Conservation (phyloP, 2,329 filamentous ascomycete species). For the Boeremia lycopersici region DNA sequence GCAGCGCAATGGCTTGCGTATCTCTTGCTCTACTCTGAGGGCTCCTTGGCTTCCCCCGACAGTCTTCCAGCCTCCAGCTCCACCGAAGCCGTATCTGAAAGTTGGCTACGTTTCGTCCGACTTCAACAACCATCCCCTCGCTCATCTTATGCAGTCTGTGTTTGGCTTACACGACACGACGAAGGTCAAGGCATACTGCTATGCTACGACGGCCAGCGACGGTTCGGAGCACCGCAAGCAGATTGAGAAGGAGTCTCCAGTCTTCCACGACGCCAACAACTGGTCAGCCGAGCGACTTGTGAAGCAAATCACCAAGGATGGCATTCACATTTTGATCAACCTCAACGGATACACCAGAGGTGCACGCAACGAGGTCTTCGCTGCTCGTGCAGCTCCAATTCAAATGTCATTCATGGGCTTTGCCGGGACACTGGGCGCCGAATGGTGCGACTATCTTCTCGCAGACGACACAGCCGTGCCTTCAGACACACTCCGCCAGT, state of each 20-base stretch:
- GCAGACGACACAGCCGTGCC: conserved; percentile 90
- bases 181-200: conserved; percentile 86
- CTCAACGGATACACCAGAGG: conserved; percentile 98
- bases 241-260: conserved; percentile 89
- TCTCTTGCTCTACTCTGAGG: conserved; percentile 86
- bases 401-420: conserved; percentile 99
- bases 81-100: conserved; percentile 82
- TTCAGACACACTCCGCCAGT: conserved; percentile 77
- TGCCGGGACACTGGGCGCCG: conserved; percentile 90
- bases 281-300: conserved; percentile 88
- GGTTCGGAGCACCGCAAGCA: conserved; percentile 86
- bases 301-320: conserved; percentile 82
- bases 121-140: conserved; percentile 97
- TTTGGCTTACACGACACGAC: conserved; percentile 84
- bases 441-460: conserved; percentile 98
- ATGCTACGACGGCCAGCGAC: conserved; percentile 92
- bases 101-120: conserved; percentile 97
- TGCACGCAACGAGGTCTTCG: conserved; percentile 96
- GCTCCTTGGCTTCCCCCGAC: conserved; percentile 82
- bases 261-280: conserved; percentile 84
- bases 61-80: conserved; percentile 83
- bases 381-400: conserved; percentile 88
- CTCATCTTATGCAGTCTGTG: conserved; percentile 97
- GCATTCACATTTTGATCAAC: conserved; percentile 93
- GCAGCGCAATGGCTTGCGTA: conserved; percentile 89